Conservation (phyloP, 2,329 filamentous ascomycete genomes). For the Microdochium bolleyi region DNA sequence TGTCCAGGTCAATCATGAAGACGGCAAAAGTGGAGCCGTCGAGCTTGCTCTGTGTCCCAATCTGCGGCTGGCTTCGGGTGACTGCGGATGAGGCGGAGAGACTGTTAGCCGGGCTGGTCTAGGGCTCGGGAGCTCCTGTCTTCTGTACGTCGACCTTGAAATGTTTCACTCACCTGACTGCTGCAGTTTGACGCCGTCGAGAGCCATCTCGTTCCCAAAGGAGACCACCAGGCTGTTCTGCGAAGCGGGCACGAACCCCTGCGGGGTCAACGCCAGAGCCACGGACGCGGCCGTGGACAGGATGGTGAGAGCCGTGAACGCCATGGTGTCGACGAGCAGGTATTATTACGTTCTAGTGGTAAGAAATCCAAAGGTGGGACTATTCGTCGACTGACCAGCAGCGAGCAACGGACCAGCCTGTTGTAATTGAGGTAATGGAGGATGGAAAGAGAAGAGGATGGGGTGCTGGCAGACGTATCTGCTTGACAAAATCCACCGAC, state of each 20-base stretch:
- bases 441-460: background rate
- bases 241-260: conserved; percentile 29
- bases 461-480: background rate
- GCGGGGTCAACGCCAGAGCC: conserved; percentile 29
- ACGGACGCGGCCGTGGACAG: conserved; percentile 22
- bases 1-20: conserved; percentile 38
- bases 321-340: conserved; percentile 16
- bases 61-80: conserved; percentile 22
- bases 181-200: conserved; percentile 27
- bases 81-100: conserved; percentile 11
- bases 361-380: conserved; percentile 1
- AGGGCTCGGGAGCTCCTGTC: too few relatives aligned
- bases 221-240: conserved; percentile 29
- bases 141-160: conserved; percentile 4
- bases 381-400: conserved; percentile 11
- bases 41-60: conserved; percentile 27
- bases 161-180: conserved; percentile 22
- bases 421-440: background rate
- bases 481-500: background rate
- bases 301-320: conserved; percentile 19
- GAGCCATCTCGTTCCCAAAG: conserved; percentile 25
- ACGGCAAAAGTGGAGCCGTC: conserved; percentile 30
- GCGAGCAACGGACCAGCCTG: conserved; percentile 2
- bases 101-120: too few relatives aligned
- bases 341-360: background rate